A percentile compares a stretch with the other conserved stretches of the same genome.
Evolutionary conservation across 1,139 yeast species (phyloP).

Genomic region (Pichia sp.): DNA sequence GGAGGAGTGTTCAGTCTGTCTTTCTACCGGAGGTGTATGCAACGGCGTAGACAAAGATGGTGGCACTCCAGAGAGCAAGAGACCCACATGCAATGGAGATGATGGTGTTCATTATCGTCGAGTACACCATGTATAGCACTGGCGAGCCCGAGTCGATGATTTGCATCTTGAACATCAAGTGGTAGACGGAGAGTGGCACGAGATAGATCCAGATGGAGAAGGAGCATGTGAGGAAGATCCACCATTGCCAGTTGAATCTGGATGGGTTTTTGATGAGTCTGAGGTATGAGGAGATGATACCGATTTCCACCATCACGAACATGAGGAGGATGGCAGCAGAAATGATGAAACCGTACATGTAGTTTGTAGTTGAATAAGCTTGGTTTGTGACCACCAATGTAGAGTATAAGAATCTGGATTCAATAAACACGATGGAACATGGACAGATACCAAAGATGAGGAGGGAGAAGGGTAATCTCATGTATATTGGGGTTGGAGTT

Average conservation of each 20-base stretch:
- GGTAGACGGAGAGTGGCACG: conserved; percentile 65
- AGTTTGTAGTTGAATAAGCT: conserved; percentile 66
- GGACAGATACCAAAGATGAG: conserved; percentile 69
- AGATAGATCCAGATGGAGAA: conserved; percentile 71
- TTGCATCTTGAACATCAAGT: conserved; percentile 54
- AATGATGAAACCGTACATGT: conserved; percentile 75
- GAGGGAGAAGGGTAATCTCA: conserved; percentile 29
- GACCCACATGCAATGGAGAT: conserved; percentile 77
- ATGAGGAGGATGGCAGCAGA: conserved; percentile 58
- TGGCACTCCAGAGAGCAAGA: conserved; percentile 54
- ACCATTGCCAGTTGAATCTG: conserved; percentile 72
- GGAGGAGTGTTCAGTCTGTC: conserved; percentile 43
- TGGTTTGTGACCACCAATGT: conserved; percentile 66
- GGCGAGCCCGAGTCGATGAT: conserved; percentile 69
- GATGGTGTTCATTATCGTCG: conserved; percentile 60
- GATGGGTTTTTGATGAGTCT: conserved; percentile 62
- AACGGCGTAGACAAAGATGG: conserved; percentile 55
- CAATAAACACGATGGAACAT: conserved; percentile 79
- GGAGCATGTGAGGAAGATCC: conserved; percentile 69
- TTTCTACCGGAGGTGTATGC: conserved; percentile 50
- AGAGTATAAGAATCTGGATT: conserved; percentile 69
- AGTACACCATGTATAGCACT: conserved; percentile 68
- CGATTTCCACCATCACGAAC: conserved; percentile 66
- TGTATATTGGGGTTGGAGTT: conserved; percentile 33
- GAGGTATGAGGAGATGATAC: conserved; percentile 69